Base-by-base conservation (phyloP, 1,284 basidiomycete genomes). In the Tetrapyrgos nigripes region DNA sequence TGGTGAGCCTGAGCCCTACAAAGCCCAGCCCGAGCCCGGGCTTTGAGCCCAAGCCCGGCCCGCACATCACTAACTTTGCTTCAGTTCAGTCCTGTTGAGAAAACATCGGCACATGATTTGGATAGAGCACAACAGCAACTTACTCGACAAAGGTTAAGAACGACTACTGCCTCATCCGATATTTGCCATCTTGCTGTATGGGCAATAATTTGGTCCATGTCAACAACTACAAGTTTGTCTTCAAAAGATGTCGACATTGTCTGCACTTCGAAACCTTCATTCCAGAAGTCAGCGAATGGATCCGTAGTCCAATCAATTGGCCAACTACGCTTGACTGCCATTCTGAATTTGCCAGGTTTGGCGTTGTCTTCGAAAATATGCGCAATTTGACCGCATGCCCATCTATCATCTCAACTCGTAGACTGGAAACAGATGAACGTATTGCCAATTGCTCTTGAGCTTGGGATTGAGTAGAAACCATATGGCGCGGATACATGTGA, bases 141-240 rank as follows among this genome's bases (percentile, higher is more conserved):
- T 37, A 51, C 50, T 33, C 11, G 13, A 23, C 19, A 21, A 4
- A 51, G 33, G 29, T 44, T 56, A 8, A 56, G 24, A 40, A 50
- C 48, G 6, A 43, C 47, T 13, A 44, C 55, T 27, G 26, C 29
- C 2, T 40, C 48, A 26, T 27, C 19, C 13, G 33, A 29, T n/a
- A 56, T 21, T 24, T 33, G 10, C 55, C 55, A 56, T 31, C 55
- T 50, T 17, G 55, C 55, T 40, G 33, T 40, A 49, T 56, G 55
- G 21, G 45, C 55, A 26, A 49, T 33, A 13, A 50, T 11, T 13
- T 50, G 21, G 4, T 28, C 9, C 11, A 43, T 11, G 17, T 49
- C 27, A 11, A 56, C 26, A 17, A 50, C 24, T 35, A 50, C 48
- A 13, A 50, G 21, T 14, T 23, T n/a, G 14, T 24, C 14, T 11